Evolutionary conservation across 2,329 filamentous ascomycete genomes (phyloP), one percentile per base, ranked within the genome.

Genomic region (Nakataea oryzae): DNA sequence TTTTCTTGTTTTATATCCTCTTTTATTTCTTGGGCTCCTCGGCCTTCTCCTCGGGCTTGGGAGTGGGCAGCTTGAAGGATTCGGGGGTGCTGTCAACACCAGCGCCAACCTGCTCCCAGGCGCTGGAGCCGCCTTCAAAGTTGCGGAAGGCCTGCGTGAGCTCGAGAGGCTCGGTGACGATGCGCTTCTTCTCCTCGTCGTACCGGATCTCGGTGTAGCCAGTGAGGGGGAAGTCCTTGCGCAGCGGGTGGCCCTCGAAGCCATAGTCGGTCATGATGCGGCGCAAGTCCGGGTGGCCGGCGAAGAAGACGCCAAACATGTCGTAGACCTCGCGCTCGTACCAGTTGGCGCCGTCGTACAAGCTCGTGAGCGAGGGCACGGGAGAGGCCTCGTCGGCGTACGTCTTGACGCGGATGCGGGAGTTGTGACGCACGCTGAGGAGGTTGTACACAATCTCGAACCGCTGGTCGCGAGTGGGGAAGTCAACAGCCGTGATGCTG

Each of bases 241-340:
- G 86, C 73, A 99, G 79, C 55, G 95, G 95, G 79, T 99, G 95
- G 61, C 95, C 95, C 75, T 99, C 96, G 72, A 99, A 99, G 61
- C 95, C 95, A 75, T 99, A 99, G 75, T 99, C 95, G 67, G 95
- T 99, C 93, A 99, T 96, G 79, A 99, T 97, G 69, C 95, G 86
- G 75, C 95, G 87, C 69, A 99, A 81, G 79, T 99, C 96, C 54
- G 95, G 95, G 80, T 99, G 95, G 65, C 89, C 91, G 62, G 88
- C 83, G 78, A 99, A 99, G 82, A 97, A 97, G 68, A 99, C 92
- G 66, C 95, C 95, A 73, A 96, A 99, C 71, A 99, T 77, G 76
- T 99, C 95, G 78, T 97, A 97, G 28, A 96, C 92, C 78, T 99
- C 95, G 68, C 95, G 86, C 81, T 99, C 95, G 74, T 96, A 97